phyloP scores from a whole-genome alignment of 352 stramenopile species.

The Pythium brachiatum region DNA sequence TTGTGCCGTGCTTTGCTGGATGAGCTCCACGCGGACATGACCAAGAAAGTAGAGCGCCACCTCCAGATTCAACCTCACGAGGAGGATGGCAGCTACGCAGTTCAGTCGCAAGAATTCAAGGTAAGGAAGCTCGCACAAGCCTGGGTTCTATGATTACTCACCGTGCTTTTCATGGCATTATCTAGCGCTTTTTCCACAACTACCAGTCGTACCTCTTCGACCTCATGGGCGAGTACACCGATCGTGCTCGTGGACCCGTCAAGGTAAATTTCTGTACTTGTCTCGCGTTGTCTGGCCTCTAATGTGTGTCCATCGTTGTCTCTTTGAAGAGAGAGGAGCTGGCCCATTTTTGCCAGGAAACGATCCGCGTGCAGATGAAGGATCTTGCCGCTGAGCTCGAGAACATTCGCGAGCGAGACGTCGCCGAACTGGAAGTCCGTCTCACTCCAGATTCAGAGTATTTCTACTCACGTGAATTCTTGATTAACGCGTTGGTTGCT shows the following conservation, averaged over 20 bases:
- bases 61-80: conserved; percentile 39
- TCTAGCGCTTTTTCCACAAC: conserved; percentile 68
- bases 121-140: conserved; percentile 22
- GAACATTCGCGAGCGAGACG: conserved; percentile 58
- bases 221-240: conserved; percentile 67
- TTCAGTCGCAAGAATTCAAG: conserved; percentile 70
- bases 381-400: conserved; percentile 57
- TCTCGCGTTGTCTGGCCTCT: neutral
- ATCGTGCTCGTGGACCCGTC: conserved; percentile 54
- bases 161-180: neutral
- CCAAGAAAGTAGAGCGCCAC: conserved; percentile 51
- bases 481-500: neutral
- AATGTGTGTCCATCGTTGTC: neutral
- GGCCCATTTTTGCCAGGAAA: conserved; percentile 56
- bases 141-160: neutral
- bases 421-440: conserved; percentile 25
- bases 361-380: conserved; percentile 50
- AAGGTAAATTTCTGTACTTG: conserved; percentile 32
- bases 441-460: too few relatives aligned
- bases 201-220: conserved; percentile 71
- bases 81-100: conserved; percentile 58
- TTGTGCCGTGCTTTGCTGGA: conserved; percentile 55
- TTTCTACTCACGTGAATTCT: too few relatives aligned
- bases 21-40: conserved; percentile 61
- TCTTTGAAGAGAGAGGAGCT: conserved; percentile 56